phyloP scores from a whole-genome alignment of 164 flowering plant genomes.

The Chloranthus sessilifolius region DNA sequence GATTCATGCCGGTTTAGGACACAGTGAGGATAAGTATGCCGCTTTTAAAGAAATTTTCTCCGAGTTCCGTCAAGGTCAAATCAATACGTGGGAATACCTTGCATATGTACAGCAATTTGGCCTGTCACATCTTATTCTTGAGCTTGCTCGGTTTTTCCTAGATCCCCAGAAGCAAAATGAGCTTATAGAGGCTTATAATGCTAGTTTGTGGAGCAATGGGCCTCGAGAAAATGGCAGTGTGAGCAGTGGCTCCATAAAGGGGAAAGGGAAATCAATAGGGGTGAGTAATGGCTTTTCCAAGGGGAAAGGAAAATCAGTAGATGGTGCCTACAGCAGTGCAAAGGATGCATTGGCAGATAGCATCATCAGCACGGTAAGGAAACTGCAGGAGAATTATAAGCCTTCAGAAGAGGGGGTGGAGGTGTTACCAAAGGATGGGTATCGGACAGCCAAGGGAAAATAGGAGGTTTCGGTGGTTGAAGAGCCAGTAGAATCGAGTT shows the following conservation, averaged over 20 bases:
- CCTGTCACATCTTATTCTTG: conserved; percentile 71
- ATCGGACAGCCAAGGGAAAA: conserved; percentile 55
- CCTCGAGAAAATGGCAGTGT: too few relatives aligned
- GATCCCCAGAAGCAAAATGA: conserved; percentile 75
- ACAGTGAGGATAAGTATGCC: conserved; percentile 55
- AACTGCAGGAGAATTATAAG: conserved; percentile 49
- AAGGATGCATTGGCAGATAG: conserved; percentile 47
- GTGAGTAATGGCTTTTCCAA: conserved; percentile 29
- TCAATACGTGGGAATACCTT: conserved; percentile 50
- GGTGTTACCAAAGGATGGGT: conserved; percentile 67
- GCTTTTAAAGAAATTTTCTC: conserved; percentile 64
- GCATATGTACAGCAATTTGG: conserved; percentile 67
- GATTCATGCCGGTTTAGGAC: conserved; percentile 58
- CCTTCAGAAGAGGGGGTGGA: conserved; percentile 61
- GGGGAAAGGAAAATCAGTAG: conserved; percentile 50
- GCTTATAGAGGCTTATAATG: conserved; percentile 61
- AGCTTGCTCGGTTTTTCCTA: conserved; percentile 80
- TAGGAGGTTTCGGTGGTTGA: conserved; percentile 24
- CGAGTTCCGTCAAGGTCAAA: conserved; percentile 62
- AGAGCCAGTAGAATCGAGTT: conserved; percentile 17
- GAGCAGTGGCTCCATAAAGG: too few relatives aligned
- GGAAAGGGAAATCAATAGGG: too few relatives aligned
- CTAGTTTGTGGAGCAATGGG: conserved; percentile 25
- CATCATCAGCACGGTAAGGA: conserved; percentile 44
- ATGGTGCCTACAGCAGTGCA: conserved; percentile 17